phyloP scores from a whole-genome alignment of 352 stramenopile species.

The Phytopythium mirpurense region DNA sequence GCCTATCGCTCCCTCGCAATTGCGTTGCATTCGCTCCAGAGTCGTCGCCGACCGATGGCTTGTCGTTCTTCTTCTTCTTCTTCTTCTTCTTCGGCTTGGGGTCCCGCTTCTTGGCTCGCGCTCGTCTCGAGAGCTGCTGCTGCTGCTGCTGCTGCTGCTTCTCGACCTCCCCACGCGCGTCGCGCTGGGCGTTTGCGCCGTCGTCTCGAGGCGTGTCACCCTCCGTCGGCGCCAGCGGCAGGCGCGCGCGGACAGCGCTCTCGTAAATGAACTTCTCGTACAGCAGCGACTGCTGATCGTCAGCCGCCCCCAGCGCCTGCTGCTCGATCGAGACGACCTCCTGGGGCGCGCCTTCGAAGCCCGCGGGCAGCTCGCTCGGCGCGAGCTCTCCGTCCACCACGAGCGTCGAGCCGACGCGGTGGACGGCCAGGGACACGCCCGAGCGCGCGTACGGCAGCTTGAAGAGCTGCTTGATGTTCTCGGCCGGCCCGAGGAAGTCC shows the following conservation, averaged over 20 bases:
- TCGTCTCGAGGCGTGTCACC: slow-evolving; percentile 9
- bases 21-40: background rate
- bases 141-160: background rate
- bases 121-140: background rate
- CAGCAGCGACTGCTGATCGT: slow-evolving; percentile 36
- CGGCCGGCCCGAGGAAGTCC: slow-evolving; percentile 73
- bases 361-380: slow-evolving; percentile 53
- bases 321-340: slow-evolving; percentile 57
- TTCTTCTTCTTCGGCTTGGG: slow-evolving; percentile 6
- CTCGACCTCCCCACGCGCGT: background rate
- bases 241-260: slow-evolving; percentile 38
- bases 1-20: background rate
- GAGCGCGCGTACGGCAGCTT: slow-evolving; percentile 82
- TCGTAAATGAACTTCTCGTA: slow-evolving; percentile 89
- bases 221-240: slow-evolving; percentile 12
- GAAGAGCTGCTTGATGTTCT: slow-evolving; percentile 87
- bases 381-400: slow-evolving; percentile 80
- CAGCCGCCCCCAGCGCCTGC: slow-evolving; percentile 11
- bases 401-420: slow-evolving; percentile 71
- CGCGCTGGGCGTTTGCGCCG: slow-evolving; percentile 5
- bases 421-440: slow-evolving; percentile 73
- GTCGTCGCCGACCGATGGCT: background rate
- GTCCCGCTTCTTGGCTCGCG: background rate
- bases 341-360: slow-evolving; percentile 56
- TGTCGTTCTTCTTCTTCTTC: slow-evolving; percentile 1